Conservation (phyloP, 2,329 filamentous ascomycete species). For the Trichoderma sp. region DNA sequence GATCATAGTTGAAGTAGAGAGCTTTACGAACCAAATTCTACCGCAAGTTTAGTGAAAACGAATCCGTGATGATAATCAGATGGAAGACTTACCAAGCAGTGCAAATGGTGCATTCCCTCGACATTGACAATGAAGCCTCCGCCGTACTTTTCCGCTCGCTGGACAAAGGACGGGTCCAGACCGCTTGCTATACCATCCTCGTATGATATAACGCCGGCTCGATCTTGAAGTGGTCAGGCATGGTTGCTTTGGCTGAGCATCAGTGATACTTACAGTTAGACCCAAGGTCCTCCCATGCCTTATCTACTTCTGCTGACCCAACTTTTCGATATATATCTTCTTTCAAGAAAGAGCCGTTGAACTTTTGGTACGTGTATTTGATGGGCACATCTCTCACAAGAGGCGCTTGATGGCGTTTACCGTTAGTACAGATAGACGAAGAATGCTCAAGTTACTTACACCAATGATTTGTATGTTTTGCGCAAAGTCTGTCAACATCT, state of each 20-base stretch:
- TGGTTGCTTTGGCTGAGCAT: neutral
- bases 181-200: constrained; percentile 54
- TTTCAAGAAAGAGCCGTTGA: constrained; percentile 60
- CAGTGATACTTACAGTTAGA: constrained; percentile 47
- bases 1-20: constrained; percentile 61
- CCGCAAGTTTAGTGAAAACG: no score
- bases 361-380: constrained; percentile 42
- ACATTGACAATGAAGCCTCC: constrained; percentile 62
- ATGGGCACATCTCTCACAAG: constrained; percentile 41
- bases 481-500: constrained; percentile 32
- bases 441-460: constrained; percentile 37
- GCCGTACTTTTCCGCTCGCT: constrained; percentile 57
- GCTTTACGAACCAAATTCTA: constrained; percentile 61
- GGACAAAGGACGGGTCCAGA: constrained; percentile 57
- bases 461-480: constrained; percentile 42
- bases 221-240: constrained; percentile 40
- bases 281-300: constrained; percentile 53
- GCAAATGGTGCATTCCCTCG: constrained; percentile 58
- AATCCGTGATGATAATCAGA: no score
- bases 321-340: constrained; percentile 56
- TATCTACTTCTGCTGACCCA: constrained; percentile 57
- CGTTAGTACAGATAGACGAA: neutral
- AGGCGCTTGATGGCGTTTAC: constrained; percentile 35
- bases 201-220: constrained; percentile 51
- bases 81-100: constrained; percentile 54